Conservation (phyloP, 306 rosid species). For the Begonia masoniana region DNA sequence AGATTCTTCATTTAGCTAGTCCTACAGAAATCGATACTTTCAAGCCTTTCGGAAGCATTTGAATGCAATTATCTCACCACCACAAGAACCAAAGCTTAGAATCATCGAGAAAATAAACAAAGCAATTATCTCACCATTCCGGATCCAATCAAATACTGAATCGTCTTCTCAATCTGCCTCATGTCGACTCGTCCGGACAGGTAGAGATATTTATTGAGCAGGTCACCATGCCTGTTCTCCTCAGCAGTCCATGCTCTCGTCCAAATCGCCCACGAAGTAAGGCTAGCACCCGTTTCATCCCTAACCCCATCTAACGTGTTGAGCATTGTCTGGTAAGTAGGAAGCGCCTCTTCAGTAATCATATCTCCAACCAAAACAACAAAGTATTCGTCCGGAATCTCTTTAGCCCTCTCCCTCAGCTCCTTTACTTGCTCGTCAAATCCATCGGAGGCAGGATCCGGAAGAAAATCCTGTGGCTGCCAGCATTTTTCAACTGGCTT, state of each 20-base stretch:
- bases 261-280: conserved; percentile 72
- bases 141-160: conserved; percentile 71
- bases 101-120: not conserved
- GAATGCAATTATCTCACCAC: no score
- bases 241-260: conserved; percentile 94
- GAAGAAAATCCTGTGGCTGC: conserved; percentile 82
- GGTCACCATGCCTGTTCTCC: conserved; percentile 80
- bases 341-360: conserved; percentile 82
- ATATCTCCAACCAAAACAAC: conserved; percentile 78
- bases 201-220: conserved; percentile 77
- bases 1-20: no score
- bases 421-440: conserved; percentile 71
- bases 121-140: conserved; percentile 54
- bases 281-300: conserved; percentile 88
- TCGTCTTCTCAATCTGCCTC: conserved; percentile 76
- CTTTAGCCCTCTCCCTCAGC: conserved; percentile 54
- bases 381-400: conserved; percentile 71
- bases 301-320: conserved; percentile 72
- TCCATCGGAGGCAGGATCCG: conserved; percentile 59
- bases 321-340: conserved; percentile 80
- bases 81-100: not conserved
- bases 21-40: no score
- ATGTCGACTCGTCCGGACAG: conserved; percentile 69
- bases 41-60: no score
- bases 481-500: conserved; percentile 78